Evolutionary conservation across 139 green algal species (phyloP), one percentile per base, ranked within the genome.

Genomic region (Chlamydomonas eustigma): DNA sequence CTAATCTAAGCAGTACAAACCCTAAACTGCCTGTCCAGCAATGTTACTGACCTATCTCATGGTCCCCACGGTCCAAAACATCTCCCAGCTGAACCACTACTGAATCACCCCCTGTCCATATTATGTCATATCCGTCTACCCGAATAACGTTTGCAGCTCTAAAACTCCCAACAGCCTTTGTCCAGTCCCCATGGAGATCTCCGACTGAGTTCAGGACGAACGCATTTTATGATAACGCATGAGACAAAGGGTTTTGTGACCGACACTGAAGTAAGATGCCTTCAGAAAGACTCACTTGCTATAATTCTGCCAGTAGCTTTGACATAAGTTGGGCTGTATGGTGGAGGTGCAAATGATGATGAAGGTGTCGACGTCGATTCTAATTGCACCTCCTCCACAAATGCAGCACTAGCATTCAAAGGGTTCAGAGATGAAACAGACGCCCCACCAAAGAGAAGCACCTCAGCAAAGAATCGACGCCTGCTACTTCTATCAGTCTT

Each of bases 41-140:
- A 51, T n/a, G n/a, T n/a, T n/a, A 75, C 74, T 44, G 74, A 94
- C 91, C 91, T 4, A 97, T 97, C 69, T 97, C 93, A 31, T 82
- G 84, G 80, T 96, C 89, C 4, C 93, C 93, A 37, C 93, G 82
- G 76, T 97, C 93, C 31, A 97, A 37, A 24, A 97, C 91, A 74
- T 97, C 93, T 0, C 93, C 93, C 6, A 97, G 83, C 86, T 97
- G 93, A 64, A 97, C 93, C 1, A 97, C 88, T 4, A 91, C 84
- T 0, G 93, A 89, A 77, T 97, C 85, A 25, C 87, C 89, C 32
- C 93, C 93, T 37, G 81, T 80, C 93, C 93, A 97, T 1, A 65
- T 39, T 6, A 89, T 71, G 37, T 84, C 81, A 35, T 76, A 73
- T 5, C 74, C 73, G 30, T n/a, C 75, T 34, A 87, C 52, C 36